phyloP scores from a whole-genome alignment of 2,329 filamentous ascomycete species.

The Daldinia sp. region DNA sequence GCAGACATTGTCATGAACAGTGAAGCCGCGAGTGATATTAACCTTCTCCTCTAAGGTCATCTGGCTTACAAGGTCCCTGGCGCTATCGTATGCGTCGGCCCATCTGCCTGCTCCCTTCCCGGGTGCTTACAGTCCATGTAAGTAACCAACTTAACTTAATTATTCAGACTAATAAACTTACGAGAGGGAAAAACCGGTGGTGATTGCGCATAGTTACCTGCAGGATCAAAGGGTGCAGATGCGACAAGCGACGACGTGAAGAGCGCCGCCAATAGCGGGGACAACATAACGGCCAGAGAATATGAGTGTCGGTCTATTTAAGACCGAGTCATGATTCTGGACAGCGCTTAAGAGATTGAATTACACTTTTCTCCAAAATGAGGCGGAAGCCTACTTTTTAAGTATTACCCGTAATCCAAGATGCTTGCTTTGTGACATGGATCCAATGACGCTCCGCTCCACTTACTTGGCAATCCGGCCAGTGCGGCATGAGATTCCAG shows the following conservation, averaged over 20 bases:
- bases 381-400: conserved; percentile 25
- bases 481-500: conserved; percentile 34
- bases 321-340: background rate
- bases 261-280: conserved; percentile 24
- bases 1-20: conserved; percentile 62
- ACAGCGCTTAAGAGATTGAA: background rate
- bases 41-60: conserved; percentile 76
- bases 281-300: conserved; percentile 39
- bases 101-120: conserved; percentile 58
- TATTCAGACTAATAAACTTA: conserved; percentile 37
- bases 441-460: conserved; percentile 33
- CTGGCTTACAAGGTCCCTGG: conserved; percentile 66
- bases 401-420: conserved; percentile 7
- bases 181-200: conserved; percentile 50
- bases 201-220: conserved; percentile 46
- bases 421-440: conserved; percentile 30
- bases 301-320: conserved; percentile 6
- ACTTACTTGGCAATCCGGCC: conserved; percentile 35
- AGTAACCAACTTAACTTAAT: background rate
- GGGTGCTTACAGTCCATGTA: conserved; percentile 44
- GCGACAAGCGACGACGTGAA: conserved; percentile 35
- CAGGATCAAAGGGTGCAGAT: conserved; percentile 15
- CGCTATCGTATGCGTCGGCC: conserved; percentile 69
- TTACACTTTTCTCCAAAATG: conserved; percentile 6
- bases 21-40: conserved; percentile 60